Percentiles rank a stretch among this genome's conserved stretches.
Conservation (phyloP, 305 asterid genomes). For the Caryopteris hybrid region DNA sequence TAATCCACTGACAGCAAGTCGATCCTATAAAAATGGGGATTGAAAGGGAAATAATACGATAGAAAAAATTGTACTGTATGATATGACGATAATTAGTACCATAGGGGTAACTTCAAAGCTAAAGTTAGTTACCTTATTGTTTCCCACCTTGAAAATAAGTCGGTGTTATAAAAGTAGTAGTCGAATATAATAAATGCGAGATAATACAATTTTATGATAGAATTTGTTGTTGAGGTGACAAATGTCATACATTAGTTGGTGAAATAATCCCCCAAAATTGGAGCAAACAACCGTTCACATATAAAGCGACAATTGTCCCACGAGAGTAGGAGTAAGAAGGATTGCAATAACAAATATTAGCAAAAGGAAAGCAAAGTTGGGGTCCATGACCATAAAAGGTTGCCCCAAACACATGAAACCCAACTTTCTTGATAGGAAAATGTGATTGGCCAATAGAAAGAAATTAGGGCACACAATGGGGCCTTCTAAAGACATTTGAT, state of each 20-base stretch:
- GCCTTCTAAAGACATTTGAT: background rate
- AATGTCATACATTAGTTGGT: background rate
- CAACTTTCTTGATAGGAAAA: background rate
- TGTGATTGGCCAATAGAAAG: conserved; percentile 11
- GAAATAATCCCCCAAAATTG: background rate
- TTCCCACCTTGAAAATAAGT: no score
- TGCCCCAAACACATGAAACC: conserved; percentile 12
- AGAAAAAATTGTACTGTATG: no score
- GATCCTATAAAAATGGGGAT: no score
- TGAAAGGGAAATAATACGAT: no score
- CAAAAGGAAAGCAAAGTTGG: background rate
- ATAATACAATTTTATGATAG: background rate
- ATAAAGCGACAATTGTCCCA: conserved; percentile 7
- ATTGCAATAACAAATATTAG: background rate
- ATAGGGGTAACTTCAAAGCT: no score
- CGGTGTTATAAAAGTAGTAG: no score
- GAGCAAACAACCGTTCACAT: background rate
- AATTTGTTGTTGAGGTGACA: background rate
- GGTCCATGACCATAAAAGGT: conserved; percentile 13
- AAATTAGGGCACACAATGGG: background rate
- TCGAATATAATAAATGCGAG: no score
- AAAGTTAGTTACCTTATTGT: no score
- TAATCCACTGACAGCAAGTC: no score
- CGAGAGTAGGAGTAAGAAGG: background rate
- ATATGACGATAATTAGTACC: no score